Conservation (phyloP, 1,284 basidiomycete species). For the Cryptococcus deneoformans region DNA sequence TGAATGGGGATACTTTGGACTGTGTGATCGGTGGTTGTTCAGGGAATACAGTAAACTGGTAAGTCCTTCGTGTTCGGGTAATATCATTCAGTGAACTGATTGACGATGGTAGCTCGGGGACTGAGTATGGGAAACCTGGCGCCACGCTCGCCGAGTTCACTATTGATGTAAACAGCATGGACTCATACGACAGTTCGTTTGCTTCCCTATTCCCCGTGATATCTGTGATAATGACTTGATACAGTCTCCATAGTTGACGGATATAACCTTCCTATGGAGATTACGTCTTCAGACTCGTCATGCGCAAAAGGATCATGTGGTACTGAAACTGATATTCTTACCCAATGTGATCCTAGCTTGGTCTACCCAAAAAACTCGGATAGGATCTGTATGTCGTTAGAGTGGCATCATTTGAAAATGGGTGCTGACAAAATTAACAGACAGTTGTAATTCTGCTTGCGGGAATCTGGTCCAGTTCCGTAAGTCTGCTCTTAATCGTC, state of each 20-base stretch:
- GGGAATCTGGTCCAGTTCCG: constrained; percentile 13
- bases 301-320: constrained; percentile 20
- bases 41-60: constrained; percentile 12
- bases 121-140: constrained; percentile 13
- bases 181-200: constrained; percentile 24
- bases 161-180: constrained; percentile 1
- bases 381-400: constrained; percentile 19
- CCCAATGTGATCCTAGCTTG: constrained; percentile 22
- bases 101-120: constrained; percentile 3
- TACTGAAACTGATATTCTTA: constrained; percentile 18
- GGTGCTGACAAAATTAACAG: constrained; percentile 5
- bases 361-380: constrained; percentile 18
- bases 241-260: constrained; percentile 30
- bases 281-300: constrained; percentile 12
- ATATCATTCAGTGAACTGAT: background rate
- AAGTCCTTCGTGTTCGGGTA: background rate
- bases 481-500: constrained; percentile 1
- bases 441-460: constrained; percentile 23
- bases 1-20: constrained; percentile 6
- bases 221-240: background rate
- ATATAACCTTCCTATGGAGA: constrained; percentile 25
- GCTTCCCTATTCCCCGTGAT: background rate
- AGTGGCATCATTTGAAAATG: constrained; percentile 1
- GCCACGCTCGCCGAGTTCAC: constrained; percentile 26
- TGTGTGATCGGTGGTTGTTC: constrained; percentile 22